These are phyloP conservation scores for Capsicum pubescens DNA, from an alignment of 257 asterid genomes.

Conservation along the genomic window DNA sequence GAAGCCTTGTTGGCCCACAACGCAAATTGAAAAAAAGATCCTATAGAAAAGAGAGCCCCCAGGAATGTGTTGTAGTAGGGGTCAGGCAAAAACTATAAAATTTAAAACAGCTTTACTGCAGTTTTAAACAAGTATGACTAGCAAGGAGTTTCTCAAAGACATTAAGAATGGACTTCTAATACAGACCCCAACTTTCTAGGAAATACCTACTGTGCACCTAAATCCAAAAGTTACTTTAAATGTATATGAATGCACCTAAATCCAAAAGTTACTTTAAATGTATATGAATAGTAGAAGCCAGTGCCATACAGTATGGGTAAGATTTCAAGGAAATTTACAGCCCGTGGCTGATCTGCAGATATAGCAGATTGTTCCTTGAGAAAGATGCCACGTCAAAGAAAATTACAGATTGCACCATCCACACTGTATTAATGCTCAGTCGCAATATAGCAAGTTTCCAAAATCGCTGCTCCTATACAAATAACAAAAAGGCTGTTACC, in stretches of 20 bases:
- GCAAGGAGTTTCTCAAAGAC: not conserved
- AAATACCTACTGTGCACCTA: slow-evolving; percentile 23
- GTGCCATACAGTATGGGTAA: not conserved
- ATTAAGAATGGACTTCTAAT: slow-evolving; percentile 29
- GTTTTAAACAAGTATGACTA: slow-evolving; percentile 1
- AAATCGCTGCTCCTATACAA: slow-evolving; percentile 23
- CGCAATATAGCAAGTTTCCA: not conserved
- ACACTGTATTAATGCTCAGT: not conserved
- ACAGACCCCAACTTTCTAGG: slow-evolving; percentile 22
- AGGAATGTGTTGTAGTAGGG: not conserved
- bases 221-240: not conserved
- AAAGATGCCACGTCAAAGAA: slow-evolving; percentile 21
- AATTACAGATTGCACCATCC: not conserved
- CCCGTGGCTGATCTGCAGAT: slow-evolving; percentile 2
- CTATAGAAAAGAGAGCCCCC: not conserved
- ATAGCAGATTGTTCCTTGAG: slow-evolving; percentile 13
- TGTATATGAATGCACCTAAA: slow-evolving; percentile 22
- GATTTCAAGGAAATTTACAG: slow-evolving; percentile 25
- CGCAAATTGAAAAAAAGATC: not conserved
- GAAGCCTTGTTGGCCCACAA: not conserved
- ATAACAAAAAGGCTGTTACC: not conserved
- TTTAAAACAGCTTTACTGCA: slow-evolving; percentile 21
- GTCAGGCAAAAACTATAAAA: not conserved
- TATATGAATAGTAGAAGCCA: slow-evolving; percentile 22
- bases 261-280: not conserved